Evolutionary conservation across 371 early-diverging fungal species (phyloP), one percentile per base, ranked within the genome.

Genomic region (Mortierella sp.): DNA sequence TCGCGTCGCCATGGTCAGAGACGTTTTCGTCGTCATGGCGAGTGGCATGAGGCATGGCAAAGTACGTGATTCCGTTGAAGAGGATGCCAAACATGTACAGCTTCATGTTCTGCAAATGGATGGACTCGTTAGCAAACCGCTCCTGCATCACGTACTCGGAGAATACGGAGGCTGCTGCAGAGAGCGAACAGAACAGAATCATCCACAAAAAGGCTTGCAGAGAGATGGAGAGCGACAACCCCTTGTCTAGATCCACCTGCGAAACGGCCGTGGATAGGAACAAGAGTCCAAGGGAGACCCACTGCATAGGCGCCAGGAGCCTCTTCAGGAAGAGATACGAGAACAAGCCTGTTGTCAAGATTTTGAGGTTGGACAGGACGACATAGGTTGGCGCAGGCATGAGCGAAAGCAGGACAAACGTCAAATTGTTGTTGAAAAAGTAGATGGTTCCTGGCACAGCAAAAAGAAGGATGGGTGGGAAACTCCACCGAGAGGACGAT

Each of bases 121-220:
- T 80, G 21, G 78, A 76, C 58, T 80, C 80, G n/a, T 66, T 52
- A 1, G 65, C 67, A 30, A 80, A 80, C 26, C 61, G 65, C 24
- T 80, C 71, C 47, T 76, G 74, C 80, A 80, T 80, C 64, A 80
- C 78, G 57, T 74, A 80, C 47, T 80, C 80, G 21, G 80, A 74
- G 24, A 72, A 80, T 2, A 80, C 80, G 13, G 78, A 61, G 5
- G 80, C 80, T 10, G 59, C 60, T 0, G 76, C 80, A 4, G 80
- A 80, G 30, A 80, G 63, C 2, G 78, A 70, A 21, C 71, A 71
- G 43, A 80, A 76, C 30, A 80, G 47, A 51, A 80, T 21, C 67
- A 74, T 80, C 50, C 74, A 49, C 41, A 76, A 53, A 21, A 80
- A 74, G 8, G 76, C 80, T 39, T 74, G 71, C 26, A 66, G 9